phyloP scores from a whole-genome alignment of 805 yeast genomes.

The Saccharomyces mikatae region DNA sequence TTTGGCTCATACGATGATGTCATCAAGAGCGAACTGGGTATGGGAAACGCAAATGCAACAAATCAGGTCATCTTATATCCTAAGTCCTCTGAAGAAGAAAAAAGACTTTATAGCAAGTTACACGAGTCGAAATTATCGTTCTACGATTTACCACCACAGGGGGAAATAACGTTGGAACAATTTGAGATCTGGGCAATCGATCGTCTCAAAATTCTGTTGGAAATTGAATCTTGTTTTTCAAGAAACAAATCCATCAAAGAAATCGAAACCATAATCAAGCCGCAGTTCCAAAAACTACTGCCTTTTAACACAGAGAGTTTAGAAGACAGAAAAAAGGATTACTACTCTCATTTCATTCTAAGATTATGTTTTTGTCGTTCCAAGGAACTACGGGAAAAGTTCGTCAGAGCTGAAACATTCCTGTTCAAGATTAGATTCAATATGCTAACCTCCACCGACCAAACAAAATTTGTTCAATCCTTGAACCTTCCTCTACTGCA shows the following conservation, averaged over 20 bases:
- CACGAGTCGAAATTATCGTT: constrained; percentile 63
- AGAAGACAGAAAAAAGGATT: constrained; percentile 76
- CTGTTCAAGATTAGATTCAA: constrained; percentile 69
- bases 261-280: constrained; percentile 55
- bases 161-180: constrained; percentile 84
- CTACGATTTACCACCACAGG: constrained; percentile 68
- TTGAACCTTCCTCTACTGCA: constrained; percentile 63
- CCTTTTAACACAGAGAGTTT: constrained; percentile 44
- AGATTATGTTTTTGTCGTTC: constrained; percentile 84
- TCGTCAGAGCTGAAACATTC: constrained; percentile 65
- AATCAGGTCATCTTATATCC: constrained; percentile 21
- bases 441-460: constrained; percentile 56
- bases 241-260: constrained; percentile 60
- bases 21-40: constrained; percentile 12
- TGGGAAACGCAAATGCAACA: constrained; percentile 20
- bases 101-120: constrained; percentile 30
- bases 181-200: constrained; percentile 96
- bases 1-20: constrained; percentile 35
- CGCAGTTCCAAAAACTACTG: constrained; percentile 52
- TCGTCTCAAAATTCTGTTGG: constrained; percentile 71
- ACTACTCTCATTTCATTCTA: constrained; percentile 82
- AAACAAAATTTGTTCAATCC: constrained; percentile 56
- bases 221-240: constrained; percentile 67
- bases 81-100: constrained; percentile 25
- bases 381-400: constrained; percentile 74